Conservation (phyloP, 2,329 filamentous ascomycete species). For the Monilinia fructigena region DNA sequence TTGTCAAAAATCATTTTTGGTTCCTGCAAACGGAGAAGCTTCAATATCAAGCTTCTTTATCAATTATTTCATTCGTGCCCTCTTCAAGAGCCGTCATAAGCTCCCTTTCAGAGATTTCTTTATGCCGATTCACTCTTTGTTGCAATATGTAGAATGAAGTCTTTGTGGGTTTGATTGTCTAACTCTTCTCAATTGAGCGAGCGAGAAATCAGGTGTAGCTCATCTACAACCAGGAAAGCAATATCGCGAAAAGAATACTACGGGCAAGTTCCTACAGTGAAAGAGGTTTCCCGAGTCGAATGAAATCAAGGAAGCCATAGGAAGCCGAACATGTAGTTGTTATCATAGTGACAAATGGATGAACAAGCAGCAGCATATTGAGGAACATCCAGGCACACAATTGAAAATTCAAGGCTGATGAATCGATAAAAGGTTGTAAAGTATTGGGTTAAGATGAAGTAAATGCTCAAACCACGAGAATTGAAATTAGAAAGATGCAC, state of each 20-base stretch:
- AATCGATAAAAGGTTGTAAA: not conserved
- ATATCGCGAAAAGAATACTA: not conserved
- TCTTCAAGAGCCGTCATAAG: not conserved
- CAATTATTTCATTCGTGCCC: not conserved
- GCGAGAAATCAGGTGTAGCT: not conserved
- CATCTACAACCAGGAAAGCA: not conserved
- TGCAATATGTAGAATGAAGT: not conserved
- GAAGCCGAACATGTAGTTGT: not conserved
- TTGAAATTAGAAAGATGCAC: not conserved
- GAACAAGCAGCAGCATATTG: not conserved
- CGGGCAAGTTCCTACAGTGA: not conserved
- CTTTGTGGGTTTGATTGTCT: not conserved
- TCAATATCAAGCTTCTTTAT: not conserved
- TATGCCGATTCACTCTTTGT: not conserved
- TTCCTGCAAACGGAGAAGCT: conserved; percentile 11
- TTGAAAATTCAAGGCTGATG: not conserved
- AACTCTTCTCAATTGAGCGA: not conserved
- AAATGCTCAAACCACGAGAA: not conserved
- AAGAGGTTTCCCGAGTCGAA: not conserved
- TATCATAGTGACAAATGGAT: not conserved
- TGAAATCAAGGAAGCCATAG: not conserved
- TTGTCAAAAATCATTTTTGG: not conserved
- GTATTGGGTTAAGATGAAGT: not conserved
- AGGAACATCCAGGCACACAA: not conserved
- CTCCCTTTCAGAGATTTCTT: conserved; percentile 1